Base-by-base conservation (phyloP, 768 basidiomycete species). In the Hydnomerulius pinastri region DNA sequence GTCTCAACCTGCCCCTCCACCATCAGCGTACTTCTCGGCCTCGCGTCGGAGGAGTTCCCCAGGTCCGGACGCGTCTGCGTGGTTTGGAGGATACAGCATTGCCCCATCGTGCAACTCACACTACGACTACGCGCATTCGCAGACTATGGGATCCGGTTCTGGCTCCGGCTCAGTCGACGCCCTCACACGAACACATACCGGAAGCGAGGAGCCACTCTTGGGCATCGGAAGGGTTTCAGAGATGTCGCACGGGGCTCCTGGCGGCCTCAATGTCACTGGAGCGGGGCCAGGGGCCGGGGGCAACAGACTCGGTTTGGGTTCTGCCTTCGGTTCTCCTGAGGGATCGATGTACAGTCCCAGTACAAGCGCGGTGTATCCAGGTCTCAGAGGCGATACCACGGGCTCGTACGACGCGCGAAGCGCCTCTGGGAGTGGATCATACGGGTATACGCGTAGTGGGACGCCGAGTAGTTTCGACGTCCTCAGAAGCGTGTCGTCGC, bases 401-500 rank as follows among this genome's bases (percentile, higher is more conserved):
- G 65, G 56, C 7, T 63, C 64, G 4, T 52, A 54, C 20, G 61
- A 46, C 36, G 38, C 51, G 8, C 56, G 50, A 28, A 58, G 56
- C n/a, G 36, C 20, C 29, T 66, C 62, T 39, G 53, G 62, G 4
- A 62, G 59, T 18, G 62, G 62, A 1, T 65, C 64, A 11, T 56
- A 57, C 39, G 57, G 57, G 13, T 57, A 62, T 42, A 29, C 62
- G 5, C 53, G 62, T n/a, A 67, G 66, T 29, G 54, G 33, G 20
- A 59, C 66, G 2, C 53, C 60, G 18, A 66, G 48, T n/a, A 69
- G 57, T 33, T 56, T 67, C 9, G 60, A 67, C 18, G 43, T 50
- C 18, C 46, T 69, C 10, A 37, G 62, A 40, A 67, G 67, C 12
- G 63, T 69, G n/a, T 65, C 66, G 4, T 67, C 67, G 2, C 65